Evolutionary conservation across 495 filamentous ascomycete species (phyloP).

Genomic region (Cairneyella variabilis): DNA sequence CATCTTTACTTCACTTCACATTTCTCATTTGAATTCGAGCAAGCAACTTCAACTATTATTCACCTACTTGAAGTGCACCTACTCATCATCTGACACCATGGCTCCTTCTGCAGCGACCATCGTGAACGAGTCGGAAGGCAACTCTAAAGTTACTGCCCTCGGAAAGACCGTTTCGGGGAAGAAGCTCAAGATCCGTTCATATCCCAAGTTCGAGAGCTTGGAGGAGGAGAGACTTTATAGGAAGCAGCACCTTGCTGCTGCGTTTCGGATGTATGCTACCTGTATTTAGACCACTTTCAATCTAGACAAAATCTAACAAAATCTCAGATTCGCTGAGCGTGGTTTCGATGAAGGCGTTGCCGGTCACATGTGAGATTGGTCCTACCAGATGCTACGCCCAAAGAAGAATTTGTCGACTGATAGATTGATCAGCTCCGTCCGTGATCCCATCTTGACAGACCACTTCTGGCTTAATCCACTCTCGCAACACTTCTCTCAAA

Average conservation of each 20-base stretch:
- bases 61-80: background rate
- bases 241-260: constrained; percentile 68
- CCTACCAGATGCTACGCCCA: background rate
- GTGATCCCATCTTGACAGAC: constrained; percentile 45
- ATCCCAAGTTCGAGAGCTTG: constrained; percentile 55
- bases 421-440: constrained; percentile 33
- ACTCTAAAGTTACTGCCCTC: constrained; percentile 27
- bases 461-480: constrained; percentile 53
- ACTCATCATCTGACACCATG: constrained; percentile 3
- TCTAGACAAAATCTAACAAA: background rate
- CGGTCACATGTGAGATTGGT: constrained; percentile 57
- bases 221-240: constrained; percentile 62
- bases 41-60: background rate
- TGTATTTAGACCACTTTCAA: background rate
- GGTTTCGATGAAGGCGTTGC: constrained; percentile 71
- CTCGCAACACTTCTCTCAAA: constrained; percentile 53
- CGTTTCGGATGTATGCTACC: constrained; percentile 50
- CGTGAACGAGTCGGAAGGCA: constrained; percentile 2
- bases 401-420: too few species aligned
- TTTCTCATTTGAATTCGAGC: too few species aligned
- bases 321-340: constrained; percentile 55
- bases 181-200: constrained; percentile 45
- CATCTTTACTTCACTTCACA: too few species aligned
- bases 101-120: constrained; percentile 19
- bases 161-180: constrained; percentile 36